Base-by-base conservation (phyloP, 805 yeast species). In the Yarrowia deformans region DNA sequence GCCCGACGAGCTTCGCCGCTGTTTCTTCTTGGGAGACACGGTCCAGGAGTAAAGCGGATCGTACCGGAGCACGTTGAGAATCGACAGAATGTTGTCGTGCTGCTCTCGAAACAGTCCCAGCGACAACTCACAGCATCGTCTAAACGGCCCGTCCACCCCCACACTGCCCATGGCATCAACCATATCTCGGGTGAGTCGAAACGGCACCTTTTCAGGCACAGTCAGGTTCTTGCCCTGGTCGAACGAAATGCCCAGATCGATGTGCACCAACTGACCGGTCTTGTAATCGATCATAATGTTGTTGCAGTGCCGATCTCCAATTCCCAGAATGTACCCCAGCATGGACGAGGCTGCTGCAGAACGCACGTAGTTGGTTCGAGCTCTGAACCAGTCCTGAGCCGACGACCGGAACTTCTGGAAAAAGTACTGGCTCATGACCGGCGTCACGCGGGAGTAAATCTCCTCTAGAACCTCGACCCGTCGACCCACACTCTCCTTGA, bases 261-360 rank as follows among this genome's bases (percentile, higher is more conserved):
- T 96, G 76, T 96, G 99, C 34, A 95, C 88, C 0, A 97, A 97
- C 73, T 93, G 97, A 0, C 98, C 98, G 0, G 91, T 84, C n/a
- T 77, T 75, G 61, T 83, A 82, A 77, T 95, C 98, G n/a, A 95
- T 75, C 58, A 95, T 78, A 46, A 95, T 89, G 76, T 95, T 95
- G 77, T 93, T 93, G 76, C 97, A 86, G 78, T 95, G 99, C 37
- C 99, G 82, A 77, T 95, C 99, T 7, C 99, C 99, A 7, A 95
- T 82, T 0, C 99, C 99, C 50, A 95, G 80, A 14, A 95, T 82
- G 77, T 91, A 84, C 0, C 99, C 99, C 29, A 93, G 88, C 60
- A 96, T 89, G 0, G 98, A 93, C 1, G 90, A 84, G 0, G 92
- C 85, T 0, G 97, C 97, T 1, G 91, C 82, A 0, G 97, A 97